phyloP scores from a whole-genome alignment of 1,284 basidiomycete species.

The Xanthoconium separans region DNA sequence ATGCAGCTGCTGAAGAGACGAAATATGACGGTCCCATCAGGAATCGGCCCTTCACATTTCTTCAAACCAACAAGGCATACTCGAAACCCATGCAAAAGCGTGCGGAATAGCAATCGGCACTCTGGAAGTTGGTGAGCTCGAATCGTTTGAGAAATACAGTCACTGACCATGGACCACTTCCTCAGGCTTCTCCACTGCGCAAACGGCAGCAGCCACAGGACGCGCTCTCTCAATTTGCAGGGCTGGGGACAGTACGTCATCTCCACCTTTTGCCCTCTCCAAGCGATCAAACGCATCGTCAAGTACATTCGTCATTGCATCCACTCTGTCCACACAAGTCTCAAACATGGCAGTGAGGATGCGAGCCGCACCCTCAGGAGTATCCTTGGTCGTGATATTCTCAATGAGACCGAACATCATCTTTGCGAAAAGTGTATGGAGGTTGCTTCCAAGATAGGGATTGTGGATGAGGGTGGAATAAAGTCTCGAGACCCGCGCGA shows the following conservation, averaged over 20 bases:
- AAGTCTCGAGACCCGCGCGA: constrained; percentile 80
- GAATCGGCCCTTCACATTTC: constrained; percentile 74
- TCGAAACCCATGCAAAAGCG: constrained; percentile 89
- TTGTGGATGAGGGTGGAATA: constrained; percentile 93
- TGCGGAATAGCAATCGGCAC: constrained; percentile 84
- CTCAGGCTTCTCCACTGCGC: constrained; percentile 76
- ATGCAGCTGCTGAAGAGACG: constrained; percentile 87
- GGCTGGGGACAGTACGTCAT: constrained; percentile 44
- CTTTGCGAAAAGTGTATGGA: constrained; percentile 93
- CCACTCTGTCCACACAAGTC: constrained; percentile 85
- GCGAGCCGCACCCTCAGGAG: constrained; percentile 62
- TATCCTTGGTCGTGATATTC: constrained; percentile 75
- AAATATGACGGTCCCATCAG: constrained; percentile 87
- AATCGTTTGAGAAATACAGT: neutral
- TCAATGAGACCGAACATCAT: constrained; percentile 92
- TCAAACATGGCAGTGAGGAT: constrained; percentile 79
- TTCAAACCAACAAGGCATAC: constrained; percentile 79
- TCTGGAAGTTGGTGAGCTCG: constrained; percentile 46
- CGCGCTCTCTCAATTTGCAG: constrained; percentile 76
- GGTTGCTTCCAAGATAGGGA: constrained; percentile 74
- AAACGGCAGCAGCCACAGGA: constrained; percentile 73
- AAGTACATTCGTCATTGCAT: constrained; percentile 73
- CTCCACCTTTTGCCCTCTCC: constrained; percentile 50
- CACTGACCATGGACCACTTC: constrained; percentile 66
- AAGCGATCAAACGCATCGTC: constrained; percentile 51